phyloP scores from a whole-genome alignment of 495 filamentous ascomycete genomes.

The Neurospora sp. region DNA sequence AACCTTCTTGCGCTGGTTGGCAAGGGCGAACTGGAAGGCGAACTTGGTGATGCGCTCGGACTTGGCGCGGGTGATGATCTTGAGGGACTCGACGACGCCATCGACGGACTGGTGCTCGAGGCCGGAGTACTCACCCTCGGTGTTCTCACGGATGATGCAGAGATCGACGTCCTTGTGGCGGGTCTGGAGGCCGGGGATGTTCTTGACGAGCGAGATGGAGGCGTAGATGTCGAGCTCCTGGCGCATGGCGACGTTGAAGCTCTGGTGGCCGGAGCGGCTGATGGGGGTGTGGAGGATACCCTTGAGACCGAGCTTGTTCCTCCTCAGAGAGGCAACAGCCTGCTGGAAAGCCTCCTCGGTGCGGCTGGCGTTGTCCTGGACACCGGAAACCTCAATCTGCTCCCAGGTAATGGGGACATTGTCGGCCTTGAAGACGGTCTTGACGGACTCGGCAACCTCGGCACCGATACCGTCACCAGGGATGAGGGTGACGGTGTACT shows the following conservation, averaged over 20 bases:
- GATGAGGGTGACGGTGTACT: conserved; percentile 97
- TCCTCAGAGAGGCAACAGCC: conserved; percentile 85
- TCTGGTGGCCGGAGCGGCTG: conserved; percentile 93
- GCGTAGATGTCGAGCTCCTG: conserved; percentile 99
- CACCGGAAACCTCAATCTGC: conserved; percentile 90
- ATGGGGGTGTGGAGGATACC: conserved; percentile 95
- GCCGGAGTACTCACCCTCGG: conserved; percentile 97
- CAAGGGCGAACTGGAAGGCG: conserved; percentile 92
- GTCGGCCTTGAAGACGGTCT: conserved; percentile 98
- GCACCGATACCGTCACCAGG: conserved; percentile 97
- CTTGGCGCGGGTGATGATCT: conserved; percentile 98
- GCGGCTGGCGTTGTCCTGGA: conserved; percentile 66
- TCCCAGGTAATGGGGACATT: conserved; percentile 99
- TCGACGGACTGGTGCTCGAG: conserved; percentile 96
- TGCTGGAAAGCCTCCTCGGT: conserved; percentile 91
- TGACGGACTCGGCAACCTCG: conserved; percentile 94
- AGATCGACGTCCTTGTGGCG: conserved; percentile 94
- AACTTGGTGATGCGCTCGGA: conserved; percentile 98
- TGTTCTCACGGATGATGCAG: conserved; percentile 99
- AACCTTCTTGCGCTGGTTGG: conserved; percentile 89
- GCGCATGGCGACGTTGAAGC: conserved; percentile 97
- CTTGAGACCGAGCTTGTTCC: conserved; percentile 97
- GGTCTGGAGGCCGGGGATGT: conserved; percentile 96
- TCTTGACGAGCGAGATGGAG: conserved; percentile 96
- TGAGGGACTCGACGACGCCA: conserved; percentile 96